A percentile compares a stretch with the other conserved stretches of the same genome.
phyloP scores from a whole-genome alignment of 163 green algal species.

The Chlamydomonas reinhardtii region DNA sequence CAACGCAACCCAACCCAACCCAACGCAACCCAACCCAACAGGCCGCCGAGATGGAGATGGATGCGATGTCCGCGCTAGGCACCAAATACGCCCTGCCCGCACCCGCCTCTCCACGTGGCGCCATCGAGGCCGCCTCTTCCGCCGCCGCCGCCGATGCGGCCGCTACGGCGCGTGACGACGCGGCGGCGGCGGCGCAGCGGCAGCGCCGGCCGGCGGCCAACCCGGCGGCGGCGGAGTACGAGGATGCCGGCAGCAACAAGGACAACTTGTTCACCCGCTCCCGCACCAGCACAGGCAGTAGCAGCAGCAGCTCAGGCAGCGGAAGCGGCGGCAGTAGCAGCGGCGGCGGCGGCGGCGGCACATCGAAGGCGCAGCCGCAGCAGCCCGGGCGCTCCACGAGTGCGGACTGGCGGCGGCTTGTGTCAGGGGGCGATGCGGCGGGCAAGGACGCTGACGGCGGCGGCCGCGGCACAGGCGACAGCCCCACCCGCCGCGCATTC shows the following conservation, averaged over 20 bases:
- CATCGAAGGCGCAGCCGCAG: too few species aligned
- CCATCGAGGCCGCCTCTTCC: neutral
- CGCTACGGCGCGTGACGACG: neutral
- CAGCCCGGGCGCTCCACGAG: neutral
- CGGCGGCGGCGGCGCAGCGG: neutral
- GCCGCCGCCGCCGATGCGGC: neutral
- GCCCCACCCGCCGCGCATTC: conserved; percentile 9
- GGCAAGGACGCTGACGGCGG: too few species aligned
- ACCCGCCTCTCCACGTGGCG: neutral
- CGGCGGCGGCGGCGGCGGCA: neutral
- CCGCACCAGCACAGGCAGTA: neutral
- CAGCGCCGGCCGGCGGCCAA: neutral
- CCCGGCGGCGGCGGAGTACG: neutral
- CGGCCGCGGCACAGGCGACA: neutral
- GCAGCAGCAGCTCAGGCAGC: neutral
- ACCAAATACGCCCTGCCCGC: conserved; percentile 3
- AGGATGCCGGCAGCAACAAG: neutral
- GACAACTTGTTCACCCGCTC: neutral
- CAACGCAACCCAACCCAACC: too few species aligned
- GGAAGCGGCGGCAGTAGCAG: neutral
- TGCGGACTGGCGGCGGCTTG: conserved; percentile 13
- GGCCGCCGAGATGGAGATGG: conserved; percentile 25
- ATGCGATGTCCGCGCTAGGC: neutral
- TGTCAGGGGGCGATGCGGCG: neutral
- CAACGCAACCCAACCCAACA: neutral